phyloP scores from a whole-genome alignment of 495 filamentous ascomycete species.

The Amorphotheca resinae region DNA sequence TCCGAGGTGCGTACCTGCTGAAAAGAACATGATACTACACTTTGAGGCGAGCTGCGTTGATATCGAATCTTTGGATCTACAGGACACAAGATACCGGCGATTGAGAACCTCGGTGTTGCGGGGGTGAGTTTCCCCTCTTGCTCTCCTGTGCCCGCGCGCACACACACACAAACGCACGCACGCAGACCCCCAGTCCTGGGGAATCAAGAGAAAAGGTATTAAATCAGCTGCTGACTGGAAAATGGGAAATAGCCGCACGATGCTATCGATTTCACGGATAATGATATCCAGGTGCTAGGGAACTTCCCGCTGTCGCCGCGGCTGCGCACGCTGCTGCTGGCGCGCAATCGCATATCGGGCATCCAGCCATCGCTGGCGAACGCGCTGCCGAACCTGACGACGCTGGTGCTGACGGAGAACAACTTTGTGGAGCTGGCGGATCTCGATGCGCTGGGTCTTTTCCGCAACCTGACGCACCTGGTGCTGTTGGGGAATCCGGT shows the following conservation, averaged over 20 bases:
- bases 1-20: conserved; percentile 92
- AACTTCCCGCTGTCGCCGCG: conserved; percentile 95
- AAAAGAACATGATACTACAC: conserved; percentile 98
- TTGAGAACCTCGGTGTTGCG: conserved; percentile 96
- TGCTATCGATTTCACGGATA: conserved; percentile 95
- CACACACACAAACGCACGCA: too few relatives aligned
- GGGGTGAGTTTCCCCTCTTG: conserved; percentile 45
- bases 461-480: conserved; percentile 63
- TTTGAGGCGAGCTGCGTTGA: conserved; percentile 71
- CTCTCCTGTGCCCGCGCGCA: not conserved
- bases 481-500: conserved; percentile 79
- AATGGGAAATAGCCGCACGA: conserved; percentile 52
- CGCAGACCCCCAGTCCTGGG: too few relatives aligned
- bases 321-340: conserved; percentile 72
- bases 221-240: not conserved
- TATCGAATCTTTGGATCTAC: conserved; percentile 50
- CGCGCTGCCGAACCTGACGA: conserved; percentile 64
- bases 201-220: too few relatives aligned
- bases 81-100: conserved; percentile 96
- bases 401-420: conserved; percentile 68
- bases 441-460: conserved; percentile 65
- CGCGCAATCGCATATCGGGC: conserved; percentile 71
- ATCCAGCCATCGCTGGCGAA: conserved; percentile 64
- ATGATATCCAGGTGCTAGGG: conserved; percentile 76
- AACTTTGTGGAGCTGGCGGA: conserved; percentile 71